These are phyloP conservation scores for Hanseniaspora valbyensis DNA, from an alignment of 805 yeast species.

Conservation along the genomic window DNA sequence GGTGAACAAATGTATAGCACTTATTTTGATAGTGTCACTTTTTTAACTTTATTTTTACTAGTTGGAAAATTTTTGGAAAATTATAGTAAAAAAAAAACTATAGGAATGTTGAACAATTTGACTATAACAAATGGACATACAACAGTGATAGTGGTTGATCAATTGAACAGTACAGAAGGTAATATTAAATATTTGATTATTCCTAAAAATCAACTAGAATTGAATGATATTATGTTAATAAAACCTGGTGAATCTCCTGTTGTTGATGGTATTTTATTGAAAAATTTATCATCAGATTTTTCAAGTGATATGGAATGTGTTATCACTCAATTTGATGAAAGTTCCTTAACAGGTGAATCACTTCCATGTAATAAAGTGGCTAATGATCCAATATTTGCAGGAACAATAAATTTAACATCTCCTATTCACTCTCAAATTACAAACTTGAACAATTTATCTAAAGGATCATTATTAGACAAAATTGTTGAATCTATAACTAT, in stretches of 20 bases:
- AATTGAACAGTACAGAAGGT: constrained; percentile 15
- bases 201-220: constrained; percentile 38
- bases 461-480: constrained; percentile 56
- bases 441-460: constrained; percentile 5
- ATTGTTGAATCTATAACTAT: constrained; percentile 60
- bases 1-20: constrained; percentile 39
- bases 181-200: constrained; percentile 22
- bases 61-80: constrained; percentile 62
- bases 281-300: neutral
- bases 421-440: constrained; percentile 7
- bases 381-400: constrained; percentile 64
- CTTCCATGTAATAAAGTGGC: constrained; percentile 43
- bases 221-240: constrained; percentile 40
- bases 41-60: constrained; percentile 57
- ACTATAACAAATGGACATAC: constrained; percentile 29
- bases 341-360: constrained; percentile 54
- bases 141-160: constrained; percentile 24
- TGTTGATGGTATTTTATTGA: constrained; percentile 37
- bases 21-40: constrained; percentile 70
- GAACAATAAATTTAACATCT: constrained; percentile 47
- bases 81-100: constrained; percentile 54
- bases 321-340: constrained; percentile 43
- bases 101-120: constrained; percentile 49
- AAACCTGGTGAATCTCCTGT: constrained; percentile 52
- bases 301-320: neutral